Evolutionary conservation across 106 monocot genomes (phyloP), one percentile per base, ranked within the genome.

Genomic region (Dendrobium chrysotoxum): DNA sequence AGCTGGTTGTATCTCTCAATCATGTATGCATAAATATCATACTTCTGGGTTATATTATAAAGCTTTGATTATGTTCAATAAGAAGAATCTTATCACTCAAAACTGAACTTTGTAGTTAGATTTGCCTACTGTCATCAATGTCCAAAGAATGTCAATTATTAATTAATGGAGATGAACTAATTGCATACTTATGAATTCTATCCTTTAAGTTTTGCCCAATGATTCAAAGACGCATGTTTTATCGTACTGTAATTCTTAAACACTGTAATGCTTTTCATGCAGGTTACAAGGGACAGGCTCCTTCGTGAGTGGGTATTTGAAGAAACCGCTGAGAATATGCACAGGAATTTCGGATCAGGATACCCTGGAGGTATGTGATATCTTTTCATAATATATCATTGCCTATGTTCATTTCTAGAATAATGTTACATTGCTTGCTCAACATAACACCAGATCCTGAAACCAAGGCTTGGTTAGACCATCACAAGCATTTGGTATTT

Each of bases 401-500:
- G 44, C 17, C 13, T 23, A 17, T 80, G 17, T 74, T 73, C 31
- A 11, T 79, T 53, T 53, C 41, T 45, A 44, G 12, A 41, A 28
- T 67, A 72, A 40, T 78, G 18, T 41, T 25, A 18, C 41, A 12
- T 78, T 13, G 53, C 57, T 28, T 25, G 21, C 28, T n/a, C 58
- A 15, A 42, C 50, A 6, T 77, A 39, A 75, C 26, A 73, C 35
- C 84, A 96, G 96, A 96, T 83, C 93, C 93, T 31, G 88, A 72
- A 77, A 96, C 96, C 10, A 96, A 96, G 84, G 90, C 93, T 61
- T 96, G 96, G 93, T 67, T 96, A 40, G 85, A 82, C 4, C 77
- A 89, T 83, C 89, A 96, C 87, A 93, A 89, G 80, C 91, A 96
- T 84, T 79, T 75, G 39, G 81, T 96, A 35, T 96, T 96, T 87